Evolutionary conservation across 2,329 filamentous ascomycete genomes (phyloP), one percentile per base, ranked within the genome.

Genomic region (Hypoxylon sp.): DNA sequence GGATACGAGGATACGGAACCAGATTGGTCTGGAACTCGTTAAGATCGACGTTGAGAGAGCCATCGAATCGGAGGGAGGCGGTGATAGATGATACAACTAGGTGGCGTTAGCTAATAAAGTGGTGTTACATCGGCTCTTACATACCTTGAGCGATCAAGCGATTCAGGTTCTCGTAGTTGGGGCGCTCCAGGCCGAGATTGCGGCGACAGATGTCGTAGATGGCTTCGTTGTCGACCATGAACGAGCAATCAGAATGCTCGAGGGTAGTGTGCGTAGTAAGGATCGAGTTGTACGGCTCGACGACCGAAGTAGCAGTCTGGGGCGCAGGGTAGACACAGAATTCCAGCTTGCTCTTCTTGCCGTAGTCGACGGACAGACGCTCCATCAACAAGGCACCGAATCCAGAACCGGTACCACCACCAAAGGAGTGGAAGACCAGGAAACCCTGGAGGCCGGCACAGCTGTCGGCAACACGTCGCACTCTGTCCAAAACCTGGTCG

Each of bases 1-100:
- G 95, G 80, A 99, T 99, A 86, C 95, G 94, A 74, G 95, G 95
- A 86, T 98, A 99, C 70, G 95, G 95, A 72, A 99, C 95, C 85
- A 99, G 85, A 89, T 99, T 99, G 85, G 95, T 99, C 90, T 99
- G 95, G 93, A 99, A 99, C 88, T 99, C 95, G 89, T 98, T 98
- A 76, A 99, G 86, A 84, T 99, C 95, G 85, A 99, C 96, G 86
- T 99, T 99, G 78, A 99, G 92, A 76, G 96, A 98, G 75, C 95
- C 95, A 81, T 98, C 95, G 85, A 98, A 99, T 81, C 95, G 95
- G 79, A 99, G 94, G 75, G 95, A 98, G 74, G 95, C 95, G 75
- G 95, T 99, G 84, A 98, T 98, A 78, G 95, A 98, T 60, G 95
- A 98, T 77, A 99, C 96, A 76, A 99, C 95, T 95, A 72, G 40